phyloP scores from a whole-genome alignment of 108 stramenopile genomes.

The Aurantiochytrium sp. region DNA sequence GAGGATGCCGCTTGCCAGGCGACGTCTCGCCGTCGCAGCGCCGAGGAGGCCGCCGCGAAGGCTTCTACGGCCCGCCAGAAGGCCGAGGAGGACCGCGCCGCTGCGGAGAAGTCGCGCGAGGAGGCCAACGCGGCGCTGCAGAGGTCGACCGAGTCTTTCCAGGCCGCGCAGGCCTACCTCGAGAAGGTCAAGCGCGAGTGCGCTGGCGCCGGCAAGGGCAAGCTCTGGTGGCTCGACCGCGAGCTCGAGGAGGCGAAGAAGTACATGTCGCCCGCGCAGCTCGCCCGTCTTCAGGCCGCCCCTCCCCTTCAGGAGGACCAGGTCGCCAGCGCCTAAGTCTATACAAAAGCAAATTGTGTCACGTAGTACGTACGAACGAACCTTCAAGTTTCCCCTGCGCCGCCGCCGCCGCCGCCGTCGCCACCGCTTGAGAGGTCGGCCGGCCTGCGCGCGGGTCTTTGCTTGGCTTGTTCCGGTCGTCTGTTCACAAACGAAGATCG shows the following conservation, averaged over 20 bases:
- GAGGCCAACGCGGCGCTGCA: not conserved
- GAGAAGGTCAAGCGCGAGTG: constrained; percentile 21
- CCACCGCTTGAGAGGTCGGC: no score
- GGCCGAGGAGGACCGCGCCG: not conserved
- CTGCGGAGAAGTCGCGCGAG: not conserved
- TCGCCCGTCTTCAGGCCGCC: not conserved
- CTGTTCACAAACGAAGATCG: no score
- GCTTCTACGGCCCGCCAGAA: not conserved
- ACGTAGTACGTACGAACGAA: no score
- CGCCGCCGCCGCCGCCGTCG: no score
- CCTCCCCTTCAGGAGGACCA: not conserved
- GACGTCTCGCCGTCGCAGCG: not conserved
- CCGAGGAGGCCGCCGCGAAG: not conserved
- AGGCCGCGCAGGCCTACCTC: not conserved
- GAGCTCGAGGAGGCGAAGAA: constrained; percentile 27
- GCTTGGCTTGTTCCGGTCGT: no score
- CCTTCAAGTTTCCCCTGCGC: no score
- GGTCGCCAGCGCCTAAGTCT: not conserved
- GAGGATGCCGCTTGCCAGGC: not conserved
- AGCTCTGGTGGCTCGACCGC: constrained; percentile 3
- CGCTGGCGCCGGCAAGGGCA: constrained; percentile 12
- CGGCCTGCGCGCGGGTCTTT: no score
- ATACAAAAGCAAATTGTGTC: no score
- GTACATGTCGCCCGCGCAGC: constrained; percentile 15
- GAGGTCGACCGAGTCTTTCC: not conserved